Evolutionary conservation across 2,329 filamentous ascomycete genomes (phyloP), one percentile per base, ranked within the genome.

Genomic region (Hypoxylon sp.): DNA sequence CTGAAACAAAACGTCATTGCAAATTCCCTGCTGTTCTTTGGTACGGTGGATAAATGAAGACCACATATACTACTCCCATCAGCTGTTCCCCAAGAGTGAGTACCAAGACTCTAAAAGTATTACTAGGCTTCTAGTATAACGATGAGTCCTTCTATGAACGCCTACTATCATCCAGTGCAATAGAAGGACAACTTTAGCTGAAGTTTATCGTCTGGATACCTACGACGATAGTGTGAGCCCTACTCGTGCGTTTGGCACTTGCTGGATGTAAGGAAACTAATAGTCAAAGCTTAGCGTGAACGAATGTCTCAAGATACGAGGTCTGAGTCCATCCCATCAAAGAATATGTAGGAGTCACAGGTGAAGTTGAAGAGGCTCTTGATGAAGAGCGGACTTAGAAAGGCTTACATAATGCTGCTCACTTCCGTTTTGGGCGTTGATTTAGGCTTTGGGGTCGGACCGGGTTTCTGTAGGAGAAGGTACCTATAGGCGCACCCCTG

Each of bases 401-500:
- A 22, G 2, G 51, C 24, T 50, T 55, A 63, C 52, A 29, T 55
- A 55, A 62, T 35, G 11, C 11, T 1, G 47, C 3, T n/a, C 19
- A 33, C 14, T 44, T 44, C 33, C 10, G 52, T 53, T 31, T 37
- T n/a, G 24, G 44, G 39, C 19, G 63, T 66, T 26, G 35, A 57
- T 57, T 66, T 66, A 66, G 57, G 57, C 63, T 24, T 66, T 62
- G 24, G 29, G 24, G 47, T 66, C 51, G 63, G 63, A 11, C 63
- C 55, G 63, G 35, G 39, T 48, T 29, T n/a, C 22, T 35, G 22
- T 29, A 50, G 26, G 54, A 19, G 13, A 42, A 42, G 14, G 44
- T 14, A n/a, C n/a, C n/a, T n/a, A 9, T 17, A 31, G 17, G n/a
- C 37, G 14, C 17, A 44, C 39, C 39, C 39, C 17, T 19, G 39